Conservation (phyloP, 1,139 yeast species). For the Lizanozyma gosingica region DNA sequence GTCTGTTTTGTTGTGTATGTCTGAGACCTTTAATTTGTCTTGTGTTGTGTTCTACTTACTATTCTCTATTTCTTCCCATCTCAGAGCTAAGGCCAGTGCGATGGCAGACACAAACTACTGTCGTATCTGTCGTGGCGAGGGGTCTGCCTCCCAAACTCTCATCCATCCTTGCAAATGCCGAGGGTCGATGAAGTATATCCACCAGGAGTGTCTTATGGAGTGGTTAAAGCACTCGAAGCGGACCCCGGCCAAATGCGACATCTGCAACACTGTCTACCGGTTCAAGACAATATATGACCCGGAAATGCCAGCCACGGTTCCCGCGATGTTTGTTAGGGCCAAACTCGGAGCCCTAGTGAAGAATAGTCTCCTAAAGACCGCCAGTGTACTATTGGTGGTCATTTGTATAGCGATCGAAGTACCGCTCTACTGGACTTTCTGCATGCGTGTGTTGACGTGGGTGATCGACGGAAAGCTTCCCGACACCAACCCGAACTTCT, state of each 20-base stretch:
- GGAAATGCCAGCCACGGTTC: constrained; percentile 60
- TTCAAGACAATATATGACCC: constrained; percentile 67
- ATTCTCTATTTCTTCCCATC: no score
- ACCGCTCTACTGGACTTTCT: constrained; percentile 49
- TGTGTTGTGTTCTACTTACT: no score
- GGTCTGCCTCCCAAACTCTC: constrained; percentile 68
- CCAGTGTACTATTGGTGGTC: constrained; percentile 25
- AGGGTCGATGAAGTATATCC: constrained; percentile 89
- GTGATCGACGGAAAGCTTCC: constrained; percentile 45
- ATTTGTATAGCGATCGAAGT: constrained; percentile 41
- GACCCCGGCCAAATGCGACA: constrained; percentile 68
- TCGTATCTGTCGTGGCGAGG: constrained; percentile 91
- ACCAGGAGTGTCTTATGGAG: constrained; percentile 82
- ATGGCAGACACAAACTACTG: constrained; percentile 43
- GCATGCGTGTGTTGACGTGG: constrained; percentile 46
- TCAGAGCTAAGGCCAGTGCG: constrained; percentile 2
- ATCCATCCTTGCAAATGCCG: constrained; percentile 90
- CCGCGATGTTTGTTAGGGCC: constrained; percentile 35
- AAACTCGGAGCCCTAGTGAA: constrained; percentile 25
- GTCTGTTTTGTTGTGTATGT: no score
- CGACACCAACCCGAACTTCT: constrained; percentile 20
- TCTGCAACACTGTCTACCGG: constrained; percentile 71
- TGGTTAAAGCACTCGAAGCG: constrained; percentile 71
- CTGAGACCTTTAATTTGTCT: no score
- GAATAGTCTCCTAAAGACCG: constrained; percentile 15